Evolutionary conservation across 1,284 basidiomycete species (phyloP).

Genomic region (Ganoderma sinense): DNA sequence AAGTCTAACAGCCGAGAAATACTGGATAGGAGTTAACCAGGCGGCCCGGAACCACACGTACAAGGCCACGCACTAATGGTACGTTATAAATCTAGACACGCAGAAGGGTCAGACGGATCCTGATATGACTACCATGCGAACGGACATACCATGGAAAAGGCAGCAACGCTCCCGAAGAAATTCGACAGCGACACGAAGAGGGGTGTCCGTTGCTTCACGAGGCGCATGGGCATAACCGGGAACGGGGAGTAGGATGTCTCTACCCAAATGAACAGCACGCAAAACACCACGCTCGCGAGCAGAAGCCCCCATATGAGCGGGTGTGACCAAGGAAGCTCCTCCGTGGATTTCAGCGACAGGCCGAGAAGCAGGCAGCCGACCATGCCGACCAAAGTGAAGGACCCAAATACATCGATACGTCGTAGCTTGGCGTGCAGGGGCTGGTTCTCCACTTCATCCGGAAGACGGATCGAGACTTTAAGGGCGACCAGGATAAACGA

Average conservation of each 20-base stretch:
- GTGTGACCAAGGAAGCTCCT: constrained; percentile 81
- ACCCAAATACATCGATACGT: constrained; percentile 86
- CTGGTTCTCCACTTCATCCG: constrained; percentile 66
- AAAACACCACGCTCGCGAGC: constrained; percentile 58
- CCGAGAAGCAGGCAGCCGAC: constrained; percentile 82
- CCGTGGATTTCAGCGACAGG: constrained; percentile 82
- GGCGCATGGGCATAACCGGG: constrained; percentile 86
- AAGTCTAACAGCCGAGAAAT: constrained; percentile 87
- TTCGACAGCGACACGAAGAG: constrained; percentile 84
- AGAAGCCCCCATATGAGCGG: constrained; percentile 75
- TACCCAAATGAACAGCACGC: constrained; percentile 70
- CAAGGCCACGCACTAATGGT: constrained; percentile 64
- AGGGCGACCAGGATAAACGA: constrained; percentile 72
- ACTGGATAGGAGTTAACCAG: constrained; percentile 45
- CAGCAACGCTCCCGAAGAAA: constrained; percentile 76
- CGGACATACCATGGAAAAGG: constrained; percentile 80
- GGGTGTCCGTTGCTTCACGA: constrained; percentile 80
- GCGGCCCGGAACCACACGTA: constrained; percentile 6
- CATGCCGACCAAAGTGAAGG: constrained; percentile 76
- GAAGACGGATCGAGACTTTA: constrained; percentile 78
- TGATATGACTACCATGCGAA: constrained; percentile 5
- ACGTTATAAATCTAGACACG: constrained; percentile 79
- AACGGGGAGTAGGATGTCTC: constrained; percentile 79
- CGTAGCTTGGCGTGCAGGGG: constrained; percentile 67
- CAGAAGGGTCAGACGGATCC: constrained; percentile 15